Base-by-base conservation (phyloP, 345 rosid genomes). In the Noccaea bulbosa region DNA sequence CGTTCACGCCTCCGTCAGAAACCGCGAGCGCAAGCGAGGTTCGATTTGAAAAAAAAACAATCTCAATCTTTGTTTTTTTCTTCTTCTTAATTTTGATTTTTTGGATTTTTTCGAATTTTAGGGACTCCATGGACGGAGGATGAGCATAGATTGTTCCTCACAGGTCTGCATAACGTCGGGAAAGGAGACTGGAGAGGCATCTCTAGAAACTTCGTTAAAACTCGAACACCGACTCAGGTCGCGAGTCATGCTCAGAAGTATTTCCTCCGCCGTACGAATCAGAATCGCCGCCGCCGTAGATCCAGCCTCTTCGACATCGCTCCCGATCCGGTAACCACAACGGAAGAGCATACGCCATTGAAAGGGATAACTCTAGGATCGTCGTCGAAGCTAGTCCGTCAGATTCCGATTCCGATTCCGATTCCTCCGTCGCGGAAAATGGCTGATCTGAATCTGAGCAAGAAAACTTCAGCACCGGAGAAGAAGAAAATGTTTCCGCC, bases 141-240 rank as follows among this genome's bases (percentile, higher is more conserved):
- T 9, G 95, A 88, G 39, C 95, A 88, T 67, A 82, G 81, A 53
- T 53, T 85, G 20, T 88, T 88, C 63, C 62, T 88, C 71, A 49
- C 85, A 14, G 95, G 95, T 38, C 58, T 88, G 38, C 85, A 86
- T 78, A 85, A 78, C 67, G 90, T 88, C 0, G 95, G 95, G 3
- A 86, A 88, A 81, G 95, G 95, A 39, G 90, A 88, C 48, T 88
- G 95, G 95, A 82, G 92, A 77, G 92, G 95, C 10, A 93, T 88
- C 45, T 88, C 95, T 3, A 80, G 92, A 62, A 87, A 88, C 77
- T 86, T 83, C 60, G 95, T 88, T 8, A 88, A 85, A 81, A 86
- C 92, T 10, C 85, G 95, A 27, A 86, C 95, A 3, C 92, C 95
- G 3, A 86, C 95, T 4, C 95, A 88, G 60, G 95, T 88, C 11